Evolutionary conservation across 371 early-diverging fungal genomes (phyloP).

Genomic region (Mucor saturninus): DNA sequence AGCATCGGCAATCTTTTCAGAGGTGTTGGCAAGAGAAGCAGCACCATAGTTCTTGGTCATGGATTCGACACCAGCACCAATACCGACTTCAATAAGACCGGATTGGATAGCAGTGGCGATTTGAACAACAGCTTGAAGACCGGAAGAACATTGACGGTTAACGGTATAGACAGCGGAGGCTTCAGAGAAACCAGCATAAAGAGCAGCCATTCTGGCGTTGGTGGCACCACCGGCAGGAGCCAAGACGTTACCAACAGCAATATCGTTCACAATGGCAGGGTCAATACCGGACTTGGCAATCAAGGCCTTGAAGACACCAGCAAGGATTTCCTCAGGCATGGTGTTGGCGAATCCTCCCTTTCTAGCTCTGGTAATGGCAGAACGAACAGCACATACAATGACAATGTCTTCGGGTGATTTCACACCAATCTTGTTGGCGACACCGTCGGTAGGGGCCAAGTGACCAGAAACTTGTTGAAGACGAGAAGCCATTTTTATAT

Average conservation of each 20-base stretch:
- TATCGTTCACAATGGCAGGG: slow-evolving; percentile 90
- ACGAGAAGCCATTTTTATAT: slow-evolving; percentile 60
- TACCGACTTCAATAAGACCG: slow-evolving; percentile 94
- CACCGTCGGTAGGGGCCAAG: slow-evolving; percentile 58
- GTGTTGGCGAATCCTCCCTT: slow-evolving; percentile 96
- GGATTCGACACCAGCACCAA: slow-evolving; percentile 98
- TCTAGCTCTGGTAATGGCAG: slow-evolving; percentile 90
- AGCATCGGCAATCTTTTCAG: slow-evolving; percentile 73
- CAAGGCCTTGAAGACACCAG: slow-evolving; percentile 83
- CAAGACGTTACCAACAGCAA: slow-evolving; percentile 94
- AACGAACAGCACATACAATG: slow-evolving; percentile 87
- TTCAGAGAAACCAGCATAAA: slow-evolving; percentile 94
- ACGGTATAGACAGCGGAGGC: slow-evolving; percentile 83
- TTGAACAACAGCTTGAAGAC: slow-evolving; percentile 93
- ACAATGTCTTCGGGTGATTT: slow-evolving; percentile 88
- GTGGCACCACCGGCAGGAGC: slow-evolving; percentile 95
- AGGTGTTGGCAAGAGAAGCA: slow-evolving; percentile 72
- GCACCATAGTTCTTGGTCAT: slow-evolving; percentile 95
- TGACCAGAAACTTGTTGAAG: slow-evolving; percentile 77
- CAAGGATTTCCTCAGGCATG: slow-evolving; percentile 85
- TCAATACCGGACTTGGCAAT: slow-evolving; percentile 85
- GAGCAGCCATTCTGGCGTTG: slow-evolving; percentile 78
- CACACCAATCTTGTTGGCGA: slow-evolving; percentile 73
- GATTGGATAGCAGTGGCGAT: slow-evolving; percentile 91
- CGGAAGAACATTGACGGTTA: slow-evolving; percentile 98